Evolutionary conservation across 1,284 basidiomycete species (phyloP), one percentile per base, ranked within the genome.

Genomic region (Microbotryum lychnidis-dioicae): DNA sequence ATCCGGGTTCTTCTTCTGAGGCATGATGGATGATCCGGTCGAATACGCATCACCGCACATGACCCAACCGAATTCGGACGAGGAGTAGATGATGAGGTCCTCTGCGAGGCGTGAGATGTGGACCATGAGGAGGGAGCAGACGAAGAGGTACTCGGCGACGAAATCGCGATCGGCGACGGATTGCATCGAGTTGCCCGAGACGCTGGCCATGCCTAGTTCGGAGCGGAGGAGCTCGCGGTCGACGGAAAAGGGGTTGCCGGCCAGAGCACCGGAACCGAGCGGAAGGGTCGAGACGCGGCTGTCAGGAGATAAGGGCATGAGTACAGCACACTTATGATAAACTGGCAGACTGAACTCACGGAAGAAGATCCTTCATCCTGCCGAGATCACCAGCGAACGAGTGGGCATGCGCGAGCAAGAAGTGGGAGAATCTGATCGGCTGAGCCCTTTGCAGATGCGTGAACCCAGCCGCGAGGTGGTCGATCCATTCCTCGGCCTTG

Each of bases 21-120:
- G 94, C 94, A 98, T 98, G 75, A 98, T 97, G 67, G 92, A 97
- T 48, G 93, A 97, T 14, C 94, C 94, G 44, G 94, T 98, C 89
- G 87, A 91, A 77, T 97, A 98, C 4, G 94, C 94, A 77, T 98
- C 94, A 73, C 89, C 93, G 70, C 97, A 78, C 46, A 86, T 85
- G 64, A 97, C 81, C 75, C 97, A 98, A 14, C 92, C 91, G 74
- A 97, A 98, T 77, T 97, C 94, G 58, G 91, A 89, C 20, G 89
- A 90, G 20, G 92, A 97, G 77, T 97, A 97, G 66, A 98, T 84
- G 77, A 98, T 90, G 70, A 98, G 77, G 76, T 98, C 94, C 76
- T 98, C 94, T 9, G 94, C 89, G 78, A 98, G 82, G 66, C 91
- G 85, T 76, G 89, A 92, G 75, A 97, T 81, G 76, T 98, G 94